Evolutionary conservation across 2,329 filamentous ascomycete genomes (phyloP).

Genomic region (Botrytis paeoniae): DNA sequence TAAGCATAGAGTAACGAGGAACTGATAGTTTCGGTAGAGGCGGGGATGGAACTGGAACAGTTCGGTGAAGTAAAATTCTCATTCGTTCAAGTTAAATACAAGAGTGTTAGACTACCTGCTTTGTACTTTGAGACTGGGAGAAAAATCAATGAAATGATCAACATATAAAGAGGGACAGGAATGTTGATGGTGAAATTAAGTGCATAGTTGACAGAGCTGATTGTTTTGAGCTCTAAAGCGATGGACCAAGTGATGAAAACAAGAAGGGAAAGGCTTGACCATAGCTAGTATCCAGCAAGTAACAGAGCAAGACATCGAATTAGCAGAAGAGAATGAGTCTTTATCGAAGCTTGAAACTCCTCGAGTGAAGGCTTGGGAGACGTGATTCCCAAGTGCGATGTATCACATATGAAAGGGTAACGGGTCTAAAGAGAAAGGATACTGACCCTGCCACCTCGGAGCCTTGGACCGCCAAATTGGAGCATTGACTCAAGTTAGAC

Average conservation of each 20-base stretch:
- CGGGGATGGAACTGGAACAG: not conserved
- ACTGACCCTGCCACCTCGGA: not conserved
- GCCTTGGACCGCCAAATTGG: not conserved
- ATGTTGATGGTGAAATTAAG: rapidly evolving
- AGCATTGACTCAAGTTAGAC: not conserved
- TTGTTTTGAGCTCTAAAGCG: not conserved
- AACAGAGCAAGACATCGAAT: not conserved
- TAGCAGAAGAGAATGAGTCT: not conserved
- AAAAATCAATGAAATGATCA: not conserved
- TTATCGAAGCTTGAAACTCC: not conserved
- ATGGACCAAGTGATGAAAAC: not conserved
- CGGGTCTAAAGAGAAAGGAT: not conserved
- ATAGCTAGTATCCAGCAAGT: not conserved
- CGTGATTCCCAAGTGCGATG: rapidly evolving
- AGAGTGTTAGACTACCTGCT: not conserved
- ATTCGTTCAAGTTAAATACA: not conserved
- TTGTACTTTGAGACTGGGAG: not conserved
- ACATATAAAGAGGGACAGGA: not conserved
- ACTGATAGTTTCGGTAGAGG: not conserved
- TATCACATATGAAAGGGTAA: not conserved
- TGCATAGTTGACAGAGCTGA: not conserved
- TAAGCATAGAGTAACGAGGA: not conserved
- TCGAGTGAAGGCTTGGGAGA: not conserved
- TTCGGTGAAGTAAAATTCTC: not conserved
- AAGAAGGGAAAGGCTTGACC: not conserved